phyloP scores from a whole-genome alignment of 1,284 basidiomycete species.

The Cutaneotrichosporon dermatis region DNA sequence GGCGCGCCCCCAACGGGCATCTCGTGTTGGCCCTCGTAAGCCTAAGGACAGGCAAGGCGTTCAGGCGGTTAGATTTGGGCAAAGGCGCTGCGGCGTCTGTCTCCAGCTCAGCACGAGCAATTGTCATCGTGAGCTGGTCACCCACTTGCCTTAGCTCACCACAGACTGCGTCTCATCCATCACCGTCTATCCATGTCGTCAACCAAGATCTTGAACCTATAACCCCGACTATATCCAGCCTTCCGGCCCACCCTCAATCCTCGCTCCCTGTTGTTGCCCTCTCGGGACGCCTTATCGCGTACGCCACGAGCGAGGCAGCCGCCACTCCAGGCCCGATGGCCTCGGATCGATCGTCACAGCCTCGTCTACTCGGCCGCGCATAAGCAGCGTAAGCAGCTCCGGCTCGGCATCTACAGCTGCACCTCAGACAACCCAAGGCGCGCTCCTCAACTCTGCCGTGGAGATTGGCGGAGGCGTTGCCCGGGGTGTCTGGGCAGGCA shows the following conservation, averaged over 20 bases:
- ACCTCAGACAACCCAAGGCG: conserved; percentile 19
- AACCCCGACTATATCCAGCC: conserved; percentile 10
- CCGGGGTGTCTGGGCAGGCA: conserved; percentile 43
- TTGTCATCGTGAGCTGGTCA: conserved; percentile 30
- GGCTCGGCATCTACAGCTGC: not conserved
- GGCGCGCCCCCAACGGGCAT: conserved; percentile 1
- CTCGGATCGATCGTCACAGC: conserved; percentile 35
- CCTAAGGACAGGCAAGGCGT: conserved; percentile 25
- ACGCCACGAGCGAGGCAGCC: conserved; percentile 28
- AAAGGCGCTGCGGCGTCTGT: conserved; percentile 23
- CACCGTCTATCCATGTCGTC: conserved; percentile 30
- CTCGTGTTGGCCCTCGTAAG: conserved; percentile 28
- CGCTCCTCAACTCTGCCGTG: conserved; percentile 35
- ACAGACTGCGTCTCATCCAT: conserved; percentile 30
- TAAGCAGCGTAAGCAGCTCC: not conserved
- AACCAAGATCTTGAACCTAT: conserved; percentile 20
- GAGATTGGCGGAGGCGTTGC: conserved; percentile 45
- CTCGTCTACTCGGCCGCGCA: conserved; percentile 1
- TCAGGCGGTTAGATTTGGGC: conserved; percentile 32
- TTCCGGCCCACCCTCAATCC: conserved; percentile 19
- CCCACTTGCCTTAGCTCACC: not conserved
- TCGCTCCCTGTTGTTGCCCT: conserved; percentile 29
- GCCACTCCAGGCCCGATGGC: conserved; percentile 27
- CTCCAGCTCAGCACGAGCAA: conserved; percentile 16
- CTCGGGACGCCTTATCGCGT: conserved; percentile 36